Percentiles rank a stretch among this genome's conserved stretches.
Conservation (phyloP, 2,329 filamentous ascomycete genomes). For the Helotiales sp. region DNA sequence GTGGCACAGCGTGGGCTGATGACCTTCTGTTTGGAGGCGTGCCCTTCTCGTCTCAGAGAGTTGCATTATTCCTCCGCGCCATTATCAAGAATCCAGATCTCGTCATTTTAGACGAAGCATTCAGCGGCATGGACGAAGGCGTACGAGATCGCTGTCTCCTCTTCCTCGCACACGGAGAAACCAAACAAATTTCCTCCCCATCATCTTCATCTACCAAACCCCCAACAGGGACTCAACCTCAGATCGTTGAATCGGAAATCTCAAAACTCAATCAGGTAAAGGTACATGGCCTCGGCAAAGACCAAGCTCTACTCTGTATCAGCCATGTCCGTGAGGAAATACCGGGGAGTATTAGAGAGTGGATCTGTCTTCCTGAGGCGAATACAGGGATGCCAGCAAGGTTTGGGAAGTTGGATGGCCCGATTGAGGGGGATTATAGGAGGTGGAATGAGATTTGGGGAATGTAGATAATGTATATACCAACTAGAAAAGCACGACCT, state of each 20-base stretch:
- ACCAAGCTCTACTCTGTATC: slow-evolving; percentile 88
- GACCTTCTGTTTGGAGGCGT: slow-evolving; percentile 72
- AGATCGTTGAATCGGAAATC: slow-evolving; percentile 53
- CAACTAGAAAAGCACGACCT: not conserved
- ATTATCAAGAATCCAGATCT: slow-evolving; percentile 81
- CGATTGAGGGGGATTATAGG: slow-evolving; percentile 59
- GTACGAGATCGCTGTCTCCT: slow-evolving; percentile 86
- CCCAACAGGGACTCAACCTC: not conserved
- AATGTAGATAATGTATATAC: slow-evolving; percentile 26
- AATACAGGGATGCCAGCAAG: slow-evolving; percentile 65
- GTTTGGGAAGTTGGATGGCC: slow-evolving; percentile 67
- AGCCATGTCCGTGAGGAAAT: slow-evolving; percentile 92
- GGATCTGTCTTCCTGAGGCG: slow-evolving; percentile 82
- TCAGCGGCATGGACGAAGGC: slow-evolving; percentile 80
- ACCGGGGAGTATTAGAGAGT: slow-evolving; percentile 80
- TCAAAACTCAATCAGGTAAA: slow-evolving; percentile 52
- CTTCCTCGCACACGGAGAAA: slow-evolving; percentile 73
- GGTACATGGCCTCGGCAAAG: slow-evolving; percentile 65
- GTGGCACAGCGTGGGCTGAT: slow-evolving; percentile 64
- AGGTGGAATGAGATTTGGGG: slow-evolving; percentile 73
- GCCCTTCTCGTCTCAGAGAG: slow-evolving; percentile 81
- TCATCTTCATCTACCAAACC: slow-evolving; percentile 13
- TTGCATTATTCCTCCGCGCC: slow-evolving; percentile 82
- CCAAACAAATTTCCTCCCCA: slow-evolving; percentile 46
- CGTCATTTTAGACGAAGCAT: slow-evolving; percentile 85